Conservation (phyloP, 106 monocot species). For the Apostasia shenzhenica region DNA sequence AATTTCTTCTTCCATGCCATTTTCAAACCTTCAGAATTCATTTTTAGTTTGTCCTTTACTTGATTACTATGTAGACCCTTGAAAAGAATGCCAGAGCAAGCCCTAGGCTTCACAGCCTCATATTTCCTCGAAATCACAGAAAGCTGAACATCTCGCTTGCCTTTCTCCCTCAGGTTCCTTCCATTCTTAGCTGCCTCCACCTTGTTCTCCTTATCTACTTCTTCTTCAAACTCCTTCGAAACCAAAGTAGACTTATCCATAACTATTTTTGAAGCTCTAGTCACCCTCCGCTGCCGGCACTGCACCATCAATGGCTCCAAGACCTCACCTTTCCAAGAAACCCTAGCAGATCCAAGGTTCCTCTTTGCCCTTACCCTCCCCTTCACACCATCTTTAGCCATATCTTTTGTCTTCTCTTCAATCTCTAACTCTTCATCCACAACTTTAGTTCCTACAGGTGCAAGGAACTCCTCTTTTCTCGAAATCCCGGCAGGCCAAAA, state of each 20-base stretch:
- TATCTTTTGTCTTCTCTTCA: not conserved
- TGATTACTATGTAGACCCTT: not conserved
- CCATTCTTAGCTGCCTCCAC: slow-evolving; percentile 1
- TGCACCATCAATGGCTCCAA: slow-evolving; percentile 10
- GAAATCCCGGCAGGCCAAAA: not conserved
- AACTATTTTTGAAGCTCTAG: not conserved
- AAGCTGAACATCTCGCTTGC: slow-evolving; percentile 1
- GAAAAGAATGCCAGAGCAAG: not conserved
- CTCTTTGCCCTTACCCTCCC: not conserved
- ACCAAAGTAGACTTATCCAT: not conserved
- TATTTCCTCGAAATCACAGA: not conserved
- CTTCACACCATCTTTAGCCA: not conserved
- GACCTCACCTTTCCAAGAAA: slow-evolving; percentile 5
- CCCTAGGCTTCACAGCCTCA: slow-evolving; percentile 1
- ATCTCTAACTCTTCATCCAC: not conserved
- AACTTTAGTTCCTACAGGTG: not conserved
- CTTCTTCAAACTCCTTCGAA: slow-evolving; percentile 1
- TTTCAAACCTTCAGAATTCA: not conserved
- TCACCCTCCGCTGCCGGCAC: not conserved
- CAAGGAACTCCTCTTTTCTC: not conserved
- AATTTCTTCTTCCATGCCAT: not conserved
- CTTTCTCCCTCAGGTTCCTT: slow-evolving; percentile 2
- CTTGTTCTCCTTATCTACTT: not conserved
- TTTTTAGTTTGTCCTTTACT: not conserved
- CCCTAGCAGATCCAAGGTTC: slow-evolving; percentile 1